Evolutionary conservation across 192 early-diverging fungal species (phyloP).

Genomic region (Lobosporangium transversale): DNA sequence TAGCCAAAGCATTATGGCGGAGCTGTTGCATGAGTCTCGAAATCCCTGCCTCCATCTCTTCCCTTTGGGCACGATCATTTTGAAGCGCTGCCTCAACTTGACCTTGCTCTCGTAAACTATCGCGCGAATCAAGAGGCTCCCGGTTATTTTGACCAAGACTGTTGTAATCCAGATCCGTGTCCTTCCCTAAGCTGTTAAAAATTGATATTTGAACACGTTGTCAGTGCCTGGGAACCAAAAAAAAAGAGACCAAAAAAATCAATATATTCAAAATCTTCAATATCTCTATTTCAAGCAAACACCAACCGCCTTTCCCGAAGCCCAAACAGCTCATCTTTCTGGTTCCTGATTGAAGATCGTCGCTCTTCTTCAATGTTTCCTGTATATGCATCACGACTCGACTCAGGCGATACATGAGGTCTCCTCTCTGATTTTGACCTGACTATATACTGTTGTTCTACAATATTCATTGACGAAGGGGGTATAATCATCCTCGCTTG

Average conservation of each 20-base stretch:
- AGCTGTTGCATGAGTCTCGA: slow-evolving; percentile 38
- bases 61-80: slow-evolving; percentile 40
- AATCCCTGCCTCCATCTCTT: slow-evolving; percentile 41
- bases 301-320: slow-evolving; percentile 12
- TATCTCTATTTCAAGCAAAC: not conserved
- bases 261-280: not conserved
- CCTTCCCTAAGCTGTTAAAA: not conserved
- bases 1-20: slow-evolving; percentile 40
- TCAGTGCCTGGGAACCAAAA: too few species aligned
- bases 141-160: not conserved
- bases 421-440: not conserved
- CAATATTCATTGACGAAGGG: not conserved
- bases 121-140: slow-evolving; percentile 2
- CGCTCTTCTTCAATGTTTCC: not conserved
- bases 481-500: slow-evolving; percentile 4
- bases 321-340: not conserved
- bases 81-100: slow-evolving; percentile 39
- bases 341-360: not conserved
- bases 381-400: not conserved
- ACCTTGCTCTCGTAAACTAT: slow-evolving; percentile 11
- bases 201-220: too few species aligned
- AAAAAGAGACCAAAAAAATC: not conserved
- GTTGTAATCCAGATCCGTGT: not conserved
- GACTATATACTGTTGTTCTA: too few species aligned
- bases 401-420: not conserved